phyloP scores from a whole-genome alignment of 768 basidiomycete species.

The Artomyces pyxidatus region DNA sequence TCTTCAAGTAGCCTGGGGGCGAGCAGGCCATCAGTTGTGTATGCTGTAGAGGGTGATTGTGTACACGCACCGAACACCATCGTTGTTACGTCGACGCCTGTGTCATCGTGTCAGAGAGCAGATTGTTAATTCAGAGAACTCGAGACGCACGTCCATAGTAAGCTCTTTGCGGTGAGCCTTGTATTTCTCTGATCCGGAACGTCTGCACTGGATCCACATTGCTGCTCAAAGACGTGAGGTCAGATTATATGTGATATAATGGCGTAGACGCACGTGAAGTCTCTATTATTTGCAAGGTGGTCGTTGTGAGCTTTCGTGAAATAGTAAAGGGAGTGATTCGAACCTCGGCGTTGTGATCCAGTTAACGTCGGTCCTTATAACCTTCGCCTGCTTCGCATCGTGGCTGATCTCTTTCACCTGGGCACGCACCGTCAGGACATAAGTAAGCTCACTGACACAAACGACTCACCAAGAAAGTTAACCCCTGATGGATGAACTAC shows the following conservation, averaged over 20 bases:
- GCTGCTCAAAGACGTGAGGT: conserved; percentile 27
- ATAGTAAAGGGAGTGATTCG: conserved; percentile 5
- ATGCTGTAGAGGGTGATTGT: not conserved
- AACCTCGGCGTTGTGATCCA: conserved; percentile 74
- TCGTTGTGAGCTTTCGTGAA: not conserved
- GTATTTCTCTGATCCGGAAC: conserved; percentile 61
- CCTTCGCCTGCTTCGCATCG: conserved; percentile 62
- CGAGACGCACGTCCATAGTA: conserved; percentile 63
- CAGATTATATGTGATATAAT: not conserved
- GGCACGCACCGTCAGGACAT: not conserved
- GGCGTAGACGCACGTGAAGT: conserved; percentile 53
- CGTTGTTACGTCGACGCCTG: conserved; percentile 56
- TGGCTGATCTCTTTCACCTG: conserved; percentile 78
- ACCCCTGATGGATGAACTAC: conserved; percentile 84
- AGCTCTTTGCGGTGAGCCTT: conserved; percentile 42
- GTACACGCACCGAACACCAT: conserved; percentile 63
- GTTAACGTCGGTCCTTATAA: conserved; percentile 69
- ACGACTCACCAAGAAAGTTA: conserved; percentile 60
- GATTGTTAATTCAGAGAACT: conserved; percentile 5
- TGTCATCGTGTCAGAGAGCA: not conserved
- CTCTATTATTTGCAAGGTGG: conserved; percentile 36
- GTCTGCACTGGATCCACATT: conserved; percentile 75
- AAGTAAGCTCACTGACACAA: not conserved
- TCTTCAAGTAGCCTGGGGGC: conserved; percentile 68
- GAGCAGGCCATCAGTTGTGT: not conserved